phyloP scores from a whole-genome alignment of 805 yeast genomes.

The Kodamaea kaohsiungensis region DNA sequence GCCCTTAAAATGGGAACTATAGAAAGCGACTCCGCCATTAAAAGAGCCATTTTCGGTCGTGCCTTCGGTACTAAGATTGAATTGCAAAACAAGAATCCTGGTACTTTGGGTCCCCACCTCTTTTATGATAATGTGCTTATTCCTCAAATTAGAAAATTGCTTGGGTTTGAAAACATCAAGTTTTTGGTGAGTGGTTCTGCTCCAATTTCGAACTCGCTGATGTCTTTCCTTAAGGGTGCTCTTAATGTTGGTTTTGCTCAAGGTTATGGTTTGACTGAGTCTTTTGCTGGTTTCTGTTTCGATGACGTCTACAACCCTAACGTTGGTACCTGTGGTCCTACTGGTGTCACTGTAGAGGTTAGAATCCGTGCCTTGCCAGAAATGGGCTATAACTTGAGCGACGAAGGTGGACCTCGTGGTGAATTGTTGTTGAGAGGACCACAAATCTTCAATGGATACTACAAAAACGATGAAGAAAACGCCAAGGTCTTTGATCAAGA shows the following conservation, averaged over 20 bases:
- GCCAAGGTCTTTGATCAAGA: conserved; percentile 19
- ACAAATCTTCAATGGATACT: conserved; percentile 26
- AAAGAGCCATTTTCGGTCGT: conserved; percentile 18
- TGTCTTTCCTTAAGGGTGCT: conserved; percentile 25
- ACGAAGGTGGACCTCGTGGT: conserved; percentile 29
- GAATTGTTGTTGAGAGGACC: conserved; percentile 29
- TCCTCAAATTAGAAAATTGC: conserved; percentile 35
- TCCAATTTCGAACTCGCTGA: conserved; percentile 23
- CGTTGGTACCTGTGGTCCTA: conserved; percentile 27
- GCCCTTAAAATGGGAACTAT: conserved; percentile 26
- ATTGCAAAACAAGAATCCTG: conserved; percentile 17
- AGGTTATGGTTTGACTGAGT: conserved; percentile 38
- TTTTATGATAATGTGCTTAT: conserved; percentile 19
- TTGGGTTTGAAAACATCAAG: conserved; percentile 31
- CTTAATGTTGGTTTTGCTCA: conserved; percentile 28
- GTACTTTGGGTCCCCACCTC: conserved; percentile 19
- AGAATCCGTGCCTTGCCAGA: conserved; percentile 24
- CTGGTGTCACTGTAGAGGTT: conserved; percentile 19
- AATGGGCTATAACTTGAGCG: conserved; percentile 23
- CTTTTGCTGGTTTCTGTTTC: conserved; percentile 25
- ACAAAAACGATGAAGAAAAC: conserved; percentile 27
- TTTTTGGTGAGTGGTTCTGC: conserved; percentile 29
- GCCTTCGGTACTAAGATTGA: conserved; percentile 19
- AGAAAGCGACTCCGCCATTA: conserved; percentile 19
- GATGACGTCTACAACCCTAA: conserved; percentile 19